phyloP scores from a whole-genome alignment of 2,329 filamentous ascomycete genomes.

The Dendrostoma leiphaemia region DNA sequence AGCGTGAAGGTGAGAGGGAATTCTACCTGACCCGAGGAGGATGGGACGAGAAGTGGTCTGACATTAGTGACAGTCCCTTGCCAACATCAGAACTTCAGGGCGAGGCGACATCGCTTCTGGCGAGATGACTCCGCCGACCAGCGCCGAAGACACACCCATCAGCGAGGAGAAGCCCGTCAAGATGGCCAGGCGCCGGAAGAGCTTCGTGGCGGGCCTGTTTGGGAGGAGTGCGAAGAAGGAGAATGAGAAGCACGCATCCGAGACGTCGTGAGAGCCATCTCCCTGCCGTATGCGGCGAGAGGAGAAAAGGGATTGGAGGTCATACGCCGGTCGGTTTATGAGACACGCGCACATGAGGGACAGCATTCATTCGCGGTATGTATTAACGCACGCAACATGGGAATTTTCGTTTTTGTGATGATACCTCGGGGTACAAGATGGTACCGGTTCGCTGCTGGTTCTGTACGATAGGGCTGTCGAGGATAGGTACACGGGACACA shows the following conservation, averaged over 20 bases:
- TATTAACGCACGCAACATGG: neutral
- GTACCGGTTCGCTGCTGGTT: neutral
- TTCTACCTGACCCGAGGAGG: no score
- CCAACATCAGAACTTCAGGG: conserved; percentile 27
- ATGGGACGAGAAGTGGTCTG: conserved; percentile 10
- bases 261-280: neutral
- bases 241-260: conserved; percentile 12
- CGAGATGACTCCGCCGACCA: conserved; percentile 20
- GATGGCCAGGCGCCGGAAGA: conserved; percentile 40
- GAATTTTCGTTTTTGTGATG: neutral
- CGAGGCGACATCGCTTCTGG: conserved; percentile 15
- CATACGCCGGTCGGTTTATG: neutral
- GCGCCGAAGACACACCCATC: conserved; percentile 12
- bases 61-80: conserved; percentile 28
- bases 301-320: neutral
- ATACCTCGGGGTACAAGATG: neutral
- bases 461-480: neutral
- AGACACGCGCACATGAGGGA: neutral
- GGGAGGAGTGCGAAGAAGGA: conserved; percentile 26
- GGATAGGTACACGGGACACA: neutral
- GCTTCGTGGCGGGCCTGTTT: conserved; percentile 46
- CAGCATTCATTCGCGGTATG: neutral
- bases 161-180: conserved; percentile 19
- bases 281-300: no score
- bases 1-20: conserved; percentile 32